Evolutionary conservation across 1,139 yeast genomes (phyloP).

Genomic region (Candida glucosophila): DNA sequence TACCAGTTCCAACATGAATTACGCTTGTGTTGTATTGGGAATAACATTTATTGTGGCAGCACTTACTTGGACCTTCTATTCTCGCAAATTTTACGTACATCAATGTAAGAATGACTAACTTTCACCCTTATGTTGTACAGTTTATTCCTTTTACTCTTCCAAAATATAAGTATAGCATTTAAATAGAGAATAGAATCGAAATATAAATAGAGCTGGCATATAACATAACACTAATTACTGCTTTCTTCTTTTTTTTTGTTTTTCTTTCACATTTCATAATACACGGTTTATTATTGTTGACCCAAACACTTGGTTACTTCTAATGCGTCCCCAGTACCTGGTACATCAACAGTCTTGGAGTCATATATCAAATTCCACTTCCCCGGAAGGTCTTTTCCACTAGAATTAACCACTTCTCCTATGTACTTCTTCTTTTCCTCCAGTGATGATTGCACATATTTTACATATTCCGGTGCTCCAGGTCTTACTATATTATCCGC

Average conservation of each 20-base stretch:
- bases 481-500: constrained; percentile 32
- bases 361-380: constrained; percentile 39
- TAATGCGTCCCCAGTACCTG: constrained; percentile 16
- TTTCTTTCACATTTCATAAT: too few species aligned
- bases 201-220: too few species aligned
- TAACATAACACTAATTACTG: too few species aligned
- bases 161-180: too few species aligned
- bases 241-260: too few species aligned
- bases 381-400: constrained; percentile 24
- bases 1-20: constrained; percentile 24
- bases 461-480: constrained; percentile 33
- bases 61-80: constrained; percentile 19
- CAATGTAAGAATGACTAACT: too few species aligned
- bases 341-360: constrained; percentile 14
- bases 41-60: constrained; percentile 20
- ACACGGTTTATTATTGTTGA: too few species aligned
- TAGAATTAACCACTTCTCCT: constrained; percentile 13
- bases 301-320: constrained; percentile 22
- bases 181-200: too few species aligned
- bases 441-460: constrained; percentile 31
- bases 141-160: too few species aligned
- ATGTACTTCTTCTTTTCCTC: constrained; percentile 25
- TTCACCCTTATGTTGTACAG: too few species aligned
- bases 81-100: too few species aligned
- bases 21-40: constrained; percentile 28